phyloP scores from a whole-genome alignment of 73 alveolate genomes.

The Strombidium stylifer region DNA sequence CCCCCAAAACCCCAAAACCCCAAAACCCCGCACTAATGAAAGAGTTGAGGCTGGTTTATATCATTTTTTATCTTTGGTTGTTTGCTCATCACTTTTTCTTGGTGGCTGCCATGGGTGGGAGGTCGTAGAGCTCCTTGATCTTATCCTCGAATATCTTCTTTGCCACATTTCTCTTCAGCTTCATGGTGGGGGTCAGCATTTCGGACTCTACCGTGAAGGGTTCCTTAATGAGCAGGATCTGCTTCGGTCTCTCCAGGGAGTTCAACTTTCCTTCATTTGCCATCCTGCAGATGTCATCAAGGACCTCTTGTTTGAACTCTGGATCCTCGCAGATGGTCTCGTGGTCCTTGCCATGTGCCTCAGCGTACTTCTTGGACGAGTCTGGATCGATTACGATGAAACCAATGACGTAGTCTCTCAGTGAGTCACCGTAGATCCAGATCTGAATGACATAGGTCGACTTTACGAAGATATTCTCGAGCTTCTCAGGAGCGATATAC shows the following conservation, averaged over 20 bases:
- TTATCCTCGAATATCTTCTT: slow-evolving; percentile 62
- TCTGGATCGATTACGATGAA: slow-evolving; percentile 78
- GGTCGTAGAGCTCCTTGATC: slow-evolving; percentile 69
- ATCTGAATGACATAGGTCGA: slow-evolving; percentile 70
- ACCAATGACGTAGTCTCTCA: slow-evolving; percentile 67
- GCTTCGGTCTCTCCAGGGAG: slow-evolving; percentile 83
- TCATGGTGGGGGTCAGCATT: slow-evolving; percentile 83
- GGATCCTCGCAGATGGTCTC: background rate
- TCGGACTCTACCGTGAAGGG: slow-evolving; percentile 65
- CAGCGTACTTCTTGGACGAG: slow-evolving; percentile 61
- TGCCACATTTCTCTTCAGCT: slow-evolving; percentile 82
- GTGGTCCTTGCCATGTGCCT: background rate
- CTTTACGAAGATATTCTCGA: slow-evolving; percentile 76
- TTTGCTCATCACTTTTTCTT: no score
- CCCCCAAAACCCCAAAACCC: no score
- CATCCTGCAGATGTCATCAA: background rate
- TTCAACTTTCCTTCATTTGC: slow-evolving; percentile 11
- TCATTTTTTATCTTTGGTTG: no score
- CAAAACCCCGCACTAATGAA: no score
- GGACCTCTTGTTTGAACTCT: background rate
- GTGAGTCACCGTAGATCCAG: slow-evolving; percentile 92
- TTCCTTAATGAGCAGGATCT: slow-evolving; percentile 66
- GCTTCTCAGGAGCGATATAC: slow-evolving; percentile 96
- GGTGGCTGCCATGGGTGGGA: no score
- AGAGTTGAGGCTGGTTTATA: no score